Base-by-base conservation (phyloP, 2,329 filamentous ascomycete species). In the Diaporthe sp. region DNA sequence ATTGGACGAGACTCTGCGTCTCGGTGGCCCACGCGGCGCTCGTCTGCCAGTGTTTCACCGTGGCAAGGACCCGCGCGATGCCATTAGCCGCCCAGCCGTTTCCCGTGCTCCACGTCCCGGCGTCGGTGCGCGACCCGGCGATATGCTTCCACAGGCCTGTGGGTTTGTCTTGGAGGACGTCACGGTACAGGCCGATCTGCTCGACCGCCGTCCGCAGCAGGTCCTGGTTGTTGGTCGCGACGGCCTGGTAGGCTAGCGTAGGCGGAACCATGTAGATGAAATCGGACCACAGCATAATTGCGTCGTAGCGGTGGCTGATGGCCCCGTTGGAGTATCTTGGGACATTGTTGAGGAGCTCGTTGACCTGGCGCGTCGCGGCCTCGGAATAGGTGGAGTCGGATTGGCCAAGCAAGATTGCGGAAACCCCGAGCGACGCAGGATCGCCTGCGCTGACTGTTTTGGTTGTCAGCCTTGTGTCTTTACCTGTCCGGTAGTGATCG, bases 291-390 rank as follows among this genome's bases (percentile, higher is more conserved):
- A 60, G 57, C 57, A 60, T 60, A 10, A 10, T 60, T 9, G 57
- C 57, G 34, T 60, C 34, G 57, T 60, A 60, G 19, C 57, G 57
- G 22, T 60, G 57, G 57, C 57, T 60, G 19, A 60, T 60, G 19
- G 57, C 57, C 34, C 57, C 57, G 57, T 60, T 60, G 34, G 57
- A 25, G 31, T 60, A 60, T 10, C 31, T 39, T 15, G 34, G 57
- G 34, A 60, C 10, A 5, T 60, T 39, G 34, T 60, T 60, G 4
- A 60, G 34, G 34, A 60, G 57, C 57, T 60, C 57, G 57, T 60
- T 60, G 9, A 60, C 57, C 22, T 60, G 57, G 9, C 19, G 57
- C 34, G 57, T 60, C 12, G 34, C 57, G 8, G 57, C 57, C 6
- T 60, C 19, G 19, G 57, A n/a, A 22, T 60, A 60, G 22, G 34